Base-by-base conservation (phyloP, 805 yeast species). In the Ogataea nonfermentans region DNA sequence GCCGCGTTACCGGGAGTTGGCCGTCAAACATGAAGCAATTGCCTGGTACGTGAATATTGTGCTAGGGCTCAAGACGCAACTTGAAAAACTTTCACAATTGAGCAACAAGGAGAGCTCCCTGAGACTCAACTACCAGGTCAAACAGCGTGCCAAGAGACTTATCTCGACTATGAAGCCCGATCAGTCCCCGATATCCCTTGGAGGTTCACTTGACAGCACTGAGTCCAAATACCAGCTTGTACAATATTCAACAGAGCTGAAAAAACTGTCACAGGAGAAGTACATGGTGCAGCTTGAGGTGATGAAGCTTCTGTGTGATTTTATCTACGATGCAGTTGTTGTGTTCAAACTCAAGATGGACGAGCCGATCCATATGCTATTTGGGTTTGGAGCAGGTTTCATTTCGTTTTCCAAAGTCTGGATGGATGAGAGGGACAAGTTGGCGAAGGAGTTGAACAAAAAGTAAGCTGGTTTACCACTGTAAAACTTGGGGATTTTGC, bases 41-140 rank as follows among this genome's bases (percentile, higher is more conserved):
- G 78, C 86, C 0, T 83, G 91, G 90, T 79, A 79, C 62, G 70
- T 70, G 39, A 84, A 79, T 52, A 77, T 84, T 13, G 47, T 82
- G 41, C 57, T 80, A 11, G 78, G 78, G 1, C 56, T 81, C 35
- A 74, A 76, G 55, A 71, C 71, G 40, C 74, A 78, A 15, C 69
- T 71, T 54, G 61, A 57, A 12, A 66, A 67, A 38, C 61, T 77
- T 36, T 62, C 63, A 29, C 53, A 53, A n/a, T 61, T 76, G 16
- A 58, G 62, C 10, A 72, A 67, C 29, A 68, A 69, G 47, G 83
- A 79, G 50, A 61, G 71, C 48, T 79, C 76, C 37, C 47, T 79
- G 23, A 70, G 66, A 46, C 73, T 82, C 31, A 82, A 75, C 55
- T 71, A 74, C 31, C 79, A 79, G 54, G 86, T 84, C 6, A 80